Conservation (phyloP, 2,329 filamentous ascomycete genomes). For the Pseudocercospora eumusae region DNA sequence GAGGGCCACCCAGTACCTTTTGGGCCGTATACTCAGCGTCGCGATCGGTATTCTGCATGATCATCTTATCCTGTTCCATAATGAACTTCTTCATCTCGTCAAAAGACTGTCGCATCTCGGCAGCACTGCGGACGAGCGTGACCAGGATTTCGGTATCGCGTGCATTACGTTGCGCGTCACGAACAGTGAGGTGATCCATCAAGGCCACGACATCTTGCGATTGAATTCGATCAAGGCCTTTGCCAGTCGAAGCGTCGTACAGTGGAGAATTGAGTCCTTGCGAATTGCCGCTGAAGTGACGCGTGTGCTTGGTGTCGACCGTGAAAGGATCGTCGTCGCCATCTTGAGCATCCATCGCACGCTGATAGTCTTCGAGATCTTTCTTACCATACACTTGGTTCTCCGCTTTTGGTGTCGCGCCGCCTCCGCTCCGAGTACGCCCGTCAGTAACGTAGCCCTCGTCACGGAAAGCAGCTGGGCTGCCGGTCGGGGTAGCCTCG, state of each 20-base stretch:
- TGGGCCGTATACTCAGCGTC: slow-evolving; percentile 84
- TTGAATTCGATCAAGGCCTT: slow-evolving; percentile 86
- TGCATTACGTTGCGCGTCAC: slow-evolving; percentile 93
- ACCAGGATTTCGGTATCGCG: slow-evolving; percentile 95
- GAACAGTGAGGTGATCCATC: slow-evolving; percentile 98
- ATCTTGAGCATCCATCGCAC: slow-evolving; percentile 50
- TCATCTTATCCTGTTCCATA: slow-evolving; percentile 82
- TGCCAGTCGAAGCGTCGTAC: slow-evolving; percentile 85
- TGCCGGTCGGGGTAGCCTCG: slow-evolving; percentile 52
- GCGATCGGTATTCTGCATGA: slow-evolving; percentile 83
- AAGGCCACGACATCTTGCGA: slow-evolving; percentile 95
- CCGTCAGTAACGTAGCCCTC: slow-evolving; percentile 89
- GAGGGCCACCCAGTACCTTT: slow-evolving; percentile 79
- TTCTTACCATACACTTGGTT: slow-evolving; percentile 55
- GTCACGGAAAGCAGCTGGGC: slow-evolving; percentile 65
- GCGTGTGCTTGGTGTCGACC: slow-evolving; percentile 55
- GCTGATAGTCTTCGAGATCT: slow-evolving; percentile 55
- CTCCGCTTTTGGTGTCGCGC: slow-evolving; percentile 47
- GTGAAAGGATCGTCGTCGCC: slow-evolving; percentile 64
- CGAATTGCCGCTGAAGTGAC: slow-evolving; percentile 83
- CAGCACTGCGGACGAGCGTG: slow-evolving; percentile 86
- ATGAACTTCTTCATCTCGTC: slow-evolving; percentile 93
- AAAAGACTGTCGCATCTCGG: slow-evolving; percentile 96
- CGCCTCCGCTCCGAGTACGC: slow-evolving; percentile 52
- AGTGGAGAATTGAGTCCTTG: slow-evolving; percentile 87